These are phyloP conservation scores for Cladosporium sp. DNA, from an alignment of 2,329 filamentous ascomycete species.

Conservation along the genomic window DNA sequence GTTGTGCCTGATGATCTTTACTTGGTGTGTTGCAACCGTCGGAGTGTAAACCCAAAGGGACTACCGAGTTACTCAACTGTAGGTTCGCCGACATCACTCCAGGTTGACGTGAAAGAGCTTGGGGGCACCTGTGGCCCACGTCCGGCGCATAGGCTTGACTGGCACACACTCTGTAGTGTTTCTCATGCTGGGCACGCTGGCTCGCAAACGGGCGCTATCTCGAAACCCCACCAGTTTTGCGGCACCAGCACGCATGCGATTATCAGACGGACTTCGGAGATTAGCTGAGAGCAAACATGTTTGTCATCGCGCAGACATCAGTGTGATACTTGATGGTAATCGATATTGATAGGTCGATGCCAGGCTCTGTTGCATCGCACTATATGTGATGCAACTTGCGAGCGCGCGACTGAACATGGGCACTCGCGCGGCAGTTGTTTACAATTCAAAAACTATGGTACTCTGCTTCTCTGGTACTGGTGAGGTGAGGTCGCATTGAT, in stretches of 20 bases:
- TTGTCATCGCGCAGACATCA: constrained; percentile 10
- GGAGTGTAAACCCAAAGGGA: constrained; percentile 8
- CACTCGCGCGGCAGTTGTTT: not conserved
- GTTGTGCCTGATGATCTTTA: constrained; percentile 2
- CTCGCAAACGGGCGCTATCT: constrained; percentile 11
- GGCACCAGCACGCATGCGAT: constrained; percentile 2
- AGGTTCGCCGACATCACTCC: constrained; percentile 12
- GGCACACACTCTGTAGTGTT: not conserved
- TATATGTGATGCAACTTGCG: not conserved
- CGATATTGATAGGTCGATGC: not conserved
- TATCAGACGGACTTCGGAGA: constrained; percentile 13
- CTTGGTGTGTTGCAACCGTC: not conserved
- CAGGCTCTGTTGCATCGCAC: not conserved
- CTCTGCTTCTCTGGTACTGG: not conserved
- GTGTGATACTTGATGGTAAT: not conserved
- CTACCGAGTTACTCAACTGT: constrained; percentile 3
- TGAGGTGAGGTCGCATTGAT: not conserved
- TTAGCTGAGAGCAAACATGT: constrained; percentile 12
- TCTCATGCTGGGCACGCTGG: constrained; percentile 9
- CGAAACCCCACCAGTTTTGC: constrained; percentile 1
- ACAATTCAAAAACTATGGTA: not conserved
- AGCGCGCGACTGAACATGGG: not conserved
- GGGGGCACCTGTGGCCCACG: constrained; percentile 10
- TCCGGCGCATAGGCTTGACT: not conserved
- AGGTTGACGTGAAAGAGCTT: not conserved